Evolutionary conservation across 371 early-diverging fungal genomes (phyloP).

Genomic region (Funneliformis caledonium): DNA sequence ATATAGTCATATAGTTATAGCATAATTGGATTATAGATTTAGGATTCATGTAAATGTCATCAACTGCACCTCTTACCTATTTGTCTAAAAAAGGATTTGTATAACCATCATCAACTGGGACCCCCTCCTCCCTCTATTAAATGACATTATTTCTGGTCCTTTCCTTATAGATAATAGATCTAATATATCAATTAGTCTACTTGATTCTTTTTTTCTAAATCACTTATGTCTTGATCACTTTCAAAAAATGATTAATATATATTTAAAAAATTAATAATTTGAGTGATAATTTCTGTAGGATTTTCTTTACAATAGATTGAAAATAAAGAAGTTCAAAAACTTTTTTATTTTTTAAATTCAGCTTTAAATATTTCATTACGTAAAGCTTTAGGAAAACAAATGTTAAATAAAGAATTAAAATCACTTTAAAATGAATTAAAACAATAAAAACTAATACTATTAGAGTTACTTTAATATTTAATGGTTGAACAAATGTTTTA

Average conservation of each 20-base stretch:
- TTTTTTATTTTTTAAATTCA: slow-evolving; percentile 15
- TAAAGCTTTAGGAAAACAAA: background rate
- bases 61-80: no score
- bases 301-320: background rate
- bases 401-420: slow-evolving; percentile 18
- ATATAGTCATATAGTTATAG: no score
- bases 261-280: slow-evolving; percentile 8
- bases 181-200: background rate
- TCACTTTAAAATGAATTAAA: background rate
- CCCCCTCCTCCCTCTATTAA: no score
- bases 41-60: no score
- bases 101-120: no score
- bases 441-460: background rate
- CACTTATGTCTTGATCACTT: background rate
- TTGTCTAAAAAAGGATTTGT: no score
- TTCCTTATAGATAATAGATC: background rate
- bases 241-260: background rate
- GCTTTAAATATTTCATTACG: background rate
- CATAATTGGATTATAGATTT: no score
- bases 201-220: slow-evolving; percentile 7
- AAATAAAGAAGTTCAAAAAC: slow-evolving; percentile 1
- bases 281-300: background rate
- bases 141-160: no score
- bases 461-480: background rate
- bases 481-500: slow-evolving; percentile 18